These are phyloP conservation scores for Nepenthes mirabilis DNA, from an alignment of 148 eudicot genomes.

Conservation along the genomic window DNA sequence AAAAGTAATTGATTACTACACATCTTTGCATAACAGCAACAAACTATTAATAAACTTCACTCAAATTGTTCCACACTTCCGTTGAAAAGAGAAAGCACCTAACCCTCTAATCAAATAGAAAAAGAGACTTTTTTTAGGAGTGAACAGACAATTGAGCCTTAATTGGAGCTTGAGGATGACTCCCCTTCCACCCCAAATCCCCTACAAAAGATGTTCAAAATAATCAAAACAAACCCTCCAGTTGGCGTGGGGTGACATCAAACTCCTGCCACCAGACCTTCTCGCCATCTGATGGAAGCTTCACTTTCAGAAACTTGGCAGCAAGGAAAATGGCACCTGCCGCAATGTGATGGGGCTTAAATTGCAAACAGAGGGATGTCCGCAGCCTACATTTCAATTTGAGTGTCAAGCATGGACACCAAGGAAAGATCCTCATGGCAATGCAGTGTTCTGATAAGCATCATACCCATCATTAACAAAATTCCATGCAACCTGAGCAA, in stretches of 20 bases:
- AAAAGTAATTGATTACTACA: neutral
- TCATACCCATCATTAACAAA: slow-evolving; percentile 64
- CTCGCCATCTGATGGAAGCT: slow-evolving; percentile 36
- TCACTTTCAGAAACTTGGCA: slow-evolving; percentile 46
- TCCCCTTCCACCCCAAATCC: no score
- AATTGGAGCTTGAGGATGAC: no score
- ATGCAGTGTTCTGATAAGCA: neutral
- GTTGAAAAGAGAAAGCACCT: neutral
- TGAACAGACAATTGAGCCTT: neutral
- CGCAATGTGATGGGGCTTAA: slow-evolving; percentile 73
- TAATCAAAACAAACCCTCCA: slow-evolving; percentile 41
- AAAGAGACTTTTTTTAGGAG: neutral
- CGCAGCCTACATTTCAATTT: slow-evolving; percentile 35
- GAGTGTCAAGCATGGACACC: neutral
- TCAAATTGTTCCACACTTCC: neutral
- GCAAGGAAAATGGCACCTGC: slow-evolving; percentile 67
- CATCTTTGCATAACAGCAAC: neutral
- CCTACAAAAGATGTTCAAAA: neutral
- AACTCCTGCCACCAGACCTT: slow-evolving; percentile 78
- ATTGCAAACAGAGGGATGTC: slow-evolving; percentile 66
- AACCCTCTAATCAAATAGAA: neutral
- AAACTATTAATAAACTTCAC: neutral
- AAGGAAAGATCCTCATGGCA: slow-evolving; percentile 3
- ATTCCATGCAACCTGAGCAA: slow-evolving; percentile 72
- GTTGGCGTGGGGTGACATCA: slow-evolving; percentile 52